Conservation (phyloP, 2,329 filamentous ascomycete genomes). For the Helotiales sp. region DNA sequence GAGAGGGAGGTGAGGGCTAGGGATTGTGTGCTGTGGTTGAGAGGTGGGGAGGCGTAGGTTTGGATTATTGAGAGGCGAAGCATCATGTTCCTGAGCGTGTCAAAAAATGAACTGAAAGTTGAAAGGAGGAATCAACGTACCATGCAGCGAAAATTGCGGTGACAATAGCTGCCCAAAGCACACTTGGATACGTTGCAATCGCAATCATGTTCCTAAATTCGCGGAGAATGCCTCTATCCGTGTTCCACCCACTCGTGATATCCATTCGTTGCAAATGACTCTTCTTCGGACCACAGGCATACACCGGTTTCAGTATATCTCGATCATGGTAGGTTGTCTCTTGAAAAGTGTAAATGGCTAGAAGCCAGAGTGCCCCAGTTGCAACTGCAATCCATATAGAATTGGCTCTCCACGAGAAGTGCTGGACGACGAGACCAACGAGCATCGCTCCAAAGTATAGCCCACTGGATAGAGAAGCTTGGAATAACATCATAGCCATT, state of each 20-base stretch:
- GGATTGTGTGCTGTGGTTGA: not conserved
- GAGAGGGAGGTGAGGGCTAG: conserved; percentile 10
- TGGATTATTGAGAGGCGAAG: not conserved
- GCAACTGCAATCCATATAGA: conserved; percentile 32
- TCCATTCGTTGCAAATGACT: conserved; percentile 7
- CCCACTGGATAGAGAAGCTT: conserved; percentile 37
- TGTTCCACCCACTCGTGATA: conserved; percentile 13
- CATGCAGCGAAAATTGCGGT: conserved; percentile 9
- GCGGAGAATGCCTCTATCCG: not conserved
- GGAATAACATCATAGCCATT: conserved; percentile 40
- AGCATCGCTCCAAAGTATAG: conserved; percentile 40
- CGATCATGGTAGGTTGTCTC: conserved; percentile 26
- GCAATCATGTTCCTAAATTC: conserved; percentile 1
- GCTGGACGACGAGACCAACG: conserved; percentile 31
- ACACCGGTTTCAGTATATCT: conserved; percentile 3
- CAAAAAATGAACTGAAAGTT: not conserved
- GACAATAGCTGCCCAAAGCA: conserved; percentile 1
- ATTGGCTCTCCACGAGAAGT: conserved; percentile 30
- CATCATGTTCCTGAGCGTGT: conserved; percentile 11
- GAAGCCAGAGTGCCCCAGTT: conserved; percentile 26
- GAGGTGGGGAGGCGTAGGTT: conserved; percentile 4
- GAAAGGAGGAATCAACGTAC: not conserved
- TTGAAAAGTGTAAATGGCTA: conserved; percentile 28
- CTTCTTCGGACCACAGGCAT: conserved; percentile 5
- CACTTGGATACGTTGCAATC: conserved; percentile 5